Conservation (phyloP, 176 grass and related monocot genomes). For the Rhynchospora pubera region DNA sequence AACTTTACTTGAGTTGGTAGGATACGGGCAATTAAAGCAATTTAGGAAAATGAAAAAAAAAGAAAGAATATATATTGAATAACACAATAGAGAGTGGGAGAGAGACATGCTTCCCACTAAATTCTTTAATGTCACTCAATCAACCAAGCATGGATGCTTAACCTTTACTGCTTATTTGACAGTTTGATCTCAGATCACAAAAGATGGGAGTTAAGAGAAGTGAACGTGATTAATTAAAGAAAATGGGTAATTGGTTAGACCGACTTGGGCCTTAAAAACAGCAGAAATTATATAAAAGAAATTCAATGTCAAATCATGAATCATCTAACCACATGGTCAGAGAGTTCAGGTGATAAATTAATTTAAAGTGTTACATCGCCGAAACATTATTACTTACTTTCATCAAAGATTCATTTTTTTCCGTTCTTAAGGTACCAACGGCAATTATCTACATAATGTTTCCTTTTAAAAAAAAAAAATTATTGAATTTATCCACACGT, state of each 20-base stretch:
- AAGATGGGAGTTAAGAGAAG: background rate
- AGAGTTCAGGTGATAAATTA: background rate
- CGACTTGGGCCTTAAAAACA: background rate
- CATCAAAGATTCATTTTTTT: too few relatives aligned
- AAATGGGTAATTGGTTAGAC: background rate
- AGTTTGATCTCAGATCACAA: background rate
- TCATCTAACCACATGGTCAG: background rate
- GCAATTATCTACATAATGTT: background rate
- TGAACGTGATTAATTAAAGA: background rate
- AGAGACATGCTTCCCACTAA: background rate
- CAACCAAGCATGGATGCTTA: background rate
- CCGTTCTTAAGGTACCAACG: too few relatives aligned
- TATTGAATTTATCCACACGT: background rate
- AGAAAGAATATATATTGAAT: background rate
- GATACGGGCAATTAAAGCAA: background rate
- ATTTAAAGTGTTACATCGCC: background rate
- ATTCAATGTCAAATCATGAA: background rate
- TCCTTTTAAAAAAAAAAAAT: background rate
- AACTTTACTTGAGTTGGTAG: background rate
- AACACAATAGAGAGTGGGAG: background rate
- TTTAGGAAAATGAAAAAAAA: background rate
- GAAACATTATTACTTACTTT: background rate
- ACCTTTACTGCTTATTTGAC: background rate
- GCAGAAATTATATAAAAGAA: background rate
- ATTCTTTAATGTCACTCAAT: background rate